These are phyloP conservation scores for Porphyridium purpureum DNA, from an alignment of 23 red algal species.

Conservation along the genomic window DNA sequence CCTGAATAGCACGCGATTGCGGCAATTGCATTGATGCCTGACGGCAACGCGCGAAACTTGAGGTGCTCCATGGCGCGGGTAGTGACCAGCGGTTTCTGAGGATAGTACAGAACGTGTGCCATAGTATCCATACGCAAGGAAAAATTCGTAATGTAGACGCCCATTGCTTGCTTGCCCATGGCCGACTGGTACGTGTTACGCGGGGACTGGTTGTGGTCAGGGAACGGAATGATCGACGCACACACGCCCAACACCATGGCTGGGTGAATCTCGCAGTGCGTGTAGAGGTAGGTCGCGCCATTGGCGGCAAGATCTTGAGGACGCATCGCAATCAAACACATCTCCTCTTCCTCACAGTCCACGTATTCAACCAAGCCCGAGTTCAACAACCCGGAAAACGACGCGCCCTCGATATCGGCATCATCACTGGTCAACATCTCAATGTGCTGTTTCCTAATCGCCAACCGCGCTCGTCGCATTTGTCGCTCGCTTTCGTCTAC, in stretches of 20 bases:
- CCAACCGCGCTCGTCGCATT: slow-evolving; percentile 8
- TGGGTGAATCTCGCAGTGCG: slow-evolving; percentile 96
- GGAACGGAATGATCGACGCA: slow-evolving; percentile 99
- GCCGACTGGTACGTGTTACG: slow-evolving; percentile 99
- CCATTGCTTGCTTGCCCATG: slow-evolving; percentile 99
- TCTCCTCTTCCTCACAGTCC: slow-evolving; percentile 95
- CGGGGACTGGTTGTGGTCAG: slow-evolving; percentile 97
- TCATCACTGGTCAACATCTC: slow-evolving; percentile 6
- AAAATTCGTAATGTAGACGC: slow-evolving; percentile 92
- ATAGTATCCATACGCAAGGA: slow-evolving; percentile 95
- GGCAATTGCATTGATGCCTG: slow-evolving; percentile 94
- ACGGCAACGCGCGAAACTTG: slow-evolving; percentile 90
- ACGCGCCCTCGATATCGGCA: slow-evolving; percentile 17
- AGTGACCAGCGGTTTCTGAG: slow-evolving; percentile 87
- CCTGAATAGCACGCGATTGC: slow-evolving; percentile 99
- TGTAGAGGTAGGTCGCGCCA: slow-evolving; percentile 35
- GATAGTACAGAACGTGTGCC: slow-evolving; percentile 98
- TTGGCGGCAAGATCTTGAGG: slow-evolving; percentile 59
- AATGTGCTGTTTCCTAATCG: slow-evolving; percentile 53
- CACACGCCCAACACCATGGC: slow-evolving; percentile 97
- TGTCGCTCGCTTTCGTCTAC: too few relatives aligned
- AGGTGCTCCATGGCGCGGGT: slow-evolving; percentile 92
- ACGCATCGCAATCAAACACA: slow-evolving; percentile 94
- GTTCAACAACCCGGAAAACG: slow-evolving; percentile 31
- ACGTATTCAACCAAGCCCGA: slow-evolving; percentile 86